These are phyloP conservation scores for Magnusiomyces ingens DNA, from an alignment of 1,139 yeast genomes.

Conservation along the genomic window DNA sequence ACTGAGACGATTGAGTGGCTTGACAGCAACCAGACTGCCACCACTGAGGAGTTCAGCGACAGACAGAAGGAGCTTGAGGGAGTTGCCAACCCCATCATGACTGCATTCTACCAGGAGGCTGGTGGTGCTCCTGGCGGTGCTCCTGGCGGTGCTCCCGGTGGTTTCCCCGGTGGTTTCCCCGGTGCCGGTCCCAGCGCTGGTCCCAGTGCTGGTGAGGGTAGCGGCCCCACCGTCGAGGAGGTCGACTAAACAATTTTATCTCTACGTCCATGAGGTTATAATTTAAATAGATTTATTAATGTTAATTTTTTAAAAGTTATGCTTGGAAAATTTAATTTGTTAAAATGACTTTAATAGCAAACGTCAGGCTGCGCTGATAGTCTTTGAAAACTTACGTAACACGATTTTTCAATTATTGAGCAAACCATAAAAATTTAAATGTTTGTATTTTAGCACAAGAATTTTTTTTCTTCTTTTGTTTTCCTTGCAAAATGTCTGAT, in stretches of 20 bases:
- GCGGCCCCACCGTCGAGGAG: constrained; percentile 90
- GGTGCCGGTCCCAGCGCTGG: constrained; percentile 58
- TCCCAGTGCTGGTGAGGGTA: constrained; percentile 35
- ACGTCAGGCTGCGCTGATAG: too few relatives aligned
- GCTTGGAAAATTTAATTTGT: too few relatives aligned
- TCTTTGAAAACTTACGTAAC: too few relatives aligned
- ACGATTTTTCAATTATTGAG: too few relatives aligned
- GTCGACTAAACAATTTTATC: constrained; percentile 52
- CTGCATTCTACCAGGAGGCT: constrained; percentile 66
- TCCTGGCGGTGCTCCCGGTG: constrained; percentile 45
- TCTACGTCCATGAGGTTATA: neutral
- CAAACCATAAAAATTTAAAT: too few relatives aligned
- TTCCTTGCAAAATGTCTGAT: neutral
- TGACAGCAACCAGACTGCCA: constrained; percentile 80
- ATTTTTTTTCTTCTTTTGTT: neutral
- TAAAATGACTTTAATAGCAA: too few relatives aligned
- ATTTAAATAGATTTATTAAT: neutral
- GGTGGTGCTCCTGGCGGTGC: constrained; percentile 52
- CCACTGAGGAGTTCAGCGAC: constrained; percentile 81
- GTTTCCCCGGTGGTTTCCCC: constrained; percentile 47
- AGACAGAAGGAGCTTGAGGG: constrained; percentile 92
- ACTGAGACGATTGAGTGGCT: constrained; percentile 83
- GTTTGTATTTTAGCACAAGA: too few relatives aligned
- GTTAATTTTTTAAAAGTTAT: too few relatives aligned
- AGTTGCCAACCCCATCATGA: constrained; percentile 89